Percentiles rank a stretch among this genome's conserved stretches.
Evolutionary conservation across 805 yeast species (phyloP).

Genomic region (Wickerhamia fluorescens): DNA sequence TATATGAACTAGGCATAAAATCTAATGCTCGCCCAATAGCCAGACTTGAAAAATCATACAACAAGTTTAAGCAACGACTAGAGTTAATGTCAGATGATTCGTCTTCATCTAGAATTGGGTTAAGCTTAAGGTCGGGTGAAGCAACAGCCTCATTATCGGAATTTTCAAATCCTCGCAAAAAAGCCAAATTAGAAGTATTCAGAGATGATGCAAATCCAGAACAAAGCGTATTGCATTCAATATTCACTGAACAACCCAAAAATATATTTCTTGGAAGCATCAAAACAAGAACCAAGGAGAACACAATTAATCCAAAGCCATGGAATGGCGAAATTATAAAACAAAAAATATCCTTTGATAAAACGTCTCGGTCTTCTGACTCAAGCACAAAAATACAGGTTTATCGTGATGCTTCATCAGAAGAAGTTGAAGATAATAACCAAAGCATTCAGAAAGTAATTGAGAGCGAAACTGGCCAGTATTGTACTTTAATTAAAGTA

Average conservation of each 20-base stretch:
- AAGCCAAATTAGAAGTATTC: conserved; percentile 34
- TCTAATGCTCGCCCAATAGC: conserved; percentile 57
- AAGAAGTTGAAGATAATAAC: conserved; percentile 4
- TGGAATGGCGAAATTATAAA: conserved; percentile 60
- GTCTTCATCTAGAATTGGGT: conserved; percentile 15
- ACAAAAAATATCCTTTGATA: conserved; percentile 25
- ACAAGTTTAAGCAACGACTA: conserved; percentile 37
- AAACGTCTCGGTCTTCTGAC: conserved; percentile 9
- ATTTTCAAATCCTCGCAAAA: conserved; percentile 11
- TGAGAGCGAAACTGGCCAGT: conserved; percentile 15
- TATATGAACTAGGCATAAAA: conserved; percentile 53
- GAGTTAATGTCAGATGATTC: conserved; percentile 13
- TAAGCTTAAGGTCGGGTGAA: conserved; percentile 33
- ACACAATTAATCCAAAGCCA: conserved; percentile 43
- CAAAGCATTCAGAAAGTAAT: background rate
- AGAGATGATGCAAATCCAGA: conserved; percentile 20
- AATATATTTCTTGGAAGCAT: conserved; percentile 45
- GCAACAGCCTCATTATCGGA: no score
- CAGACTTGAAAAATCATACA: conserved; percentile 27
- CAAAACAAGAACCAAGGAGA: conserved; percentile 55
- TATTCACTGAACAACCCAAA: conserved; percentile 12
- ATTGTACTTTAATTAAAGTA: conserved; percentile 43
- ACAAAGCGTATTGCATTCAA: conserved; percentile 12
- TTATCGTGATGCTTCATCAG: conserved; percentile 16
- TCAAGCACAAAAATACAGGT: conserved; percentile 23